phyloP scores from a whole-genome alignment of 306 rosid species.

The Cyclanthera cordifolia region DNA sequence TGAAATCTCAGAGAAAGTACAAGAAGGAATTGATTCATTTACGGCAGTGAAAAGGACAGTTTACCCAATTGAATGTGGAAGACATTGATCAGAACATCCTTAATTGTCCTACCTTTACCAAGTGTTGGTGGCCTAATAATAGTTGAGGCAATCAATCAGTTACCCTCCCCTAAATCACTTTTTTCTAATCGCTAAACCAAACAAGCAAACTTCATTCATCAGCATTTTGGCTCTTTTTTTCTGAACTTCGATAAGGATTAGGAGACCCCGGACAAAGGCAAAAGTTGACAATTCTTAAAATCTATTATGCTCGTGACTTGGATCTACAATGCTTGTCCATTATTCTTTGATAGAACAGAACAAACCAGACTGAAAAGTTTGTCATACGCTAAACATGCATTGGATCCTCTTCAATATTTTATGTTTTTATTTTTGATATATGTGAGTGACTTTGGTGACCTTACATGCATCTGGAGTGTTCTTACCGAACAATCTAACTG shows the following conservation, averaged over 20 bases:
- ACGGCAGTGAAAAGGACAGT: constrained; percentile 4
- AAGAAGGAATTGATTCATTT: constrained; percentile 4
- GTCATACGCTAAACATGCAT: background rate
- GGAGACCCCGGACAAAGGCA: constrained; percentile 9
- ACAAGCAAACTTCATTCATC: background rate
- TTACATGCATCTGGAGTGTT: too few relatives aligned
- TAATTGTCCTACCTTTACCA: background rate
- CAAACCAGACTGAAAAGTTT: background rate
- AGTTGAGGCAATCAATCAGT: constrained; percentile 1
- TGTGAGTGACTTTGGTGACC: too few relatives aligned
- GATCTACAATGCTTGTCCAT: background rate
- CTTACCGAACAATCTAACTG: too few relatives aligned
- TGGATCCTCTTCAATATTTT: background rate
- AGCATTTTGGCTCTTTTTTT: background rate
- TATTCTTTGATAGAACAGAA: background rate
- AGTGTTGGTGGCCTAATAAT: constrained; percentile 17
- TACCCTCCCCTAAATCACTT: background rate
- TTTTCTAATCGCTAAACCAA: constrained; percentile 2
- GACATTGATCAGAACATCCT: constrained; percentile 7
- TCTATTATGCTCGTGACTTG: background rate
- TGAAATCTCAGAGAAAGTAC: background rate
- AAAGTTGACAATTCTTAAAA: constrained; percentile 2
- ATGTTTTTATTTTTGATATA: too few relatives aligned
- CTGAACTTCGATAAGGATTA: background rate
- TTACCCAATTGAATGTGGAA: background rate